Evolutionary conservation across 108 stramenopile species (phyloP), one percentile per base, ranked within the genome.

Genomic region (Conticribra guillardii): DNA sequence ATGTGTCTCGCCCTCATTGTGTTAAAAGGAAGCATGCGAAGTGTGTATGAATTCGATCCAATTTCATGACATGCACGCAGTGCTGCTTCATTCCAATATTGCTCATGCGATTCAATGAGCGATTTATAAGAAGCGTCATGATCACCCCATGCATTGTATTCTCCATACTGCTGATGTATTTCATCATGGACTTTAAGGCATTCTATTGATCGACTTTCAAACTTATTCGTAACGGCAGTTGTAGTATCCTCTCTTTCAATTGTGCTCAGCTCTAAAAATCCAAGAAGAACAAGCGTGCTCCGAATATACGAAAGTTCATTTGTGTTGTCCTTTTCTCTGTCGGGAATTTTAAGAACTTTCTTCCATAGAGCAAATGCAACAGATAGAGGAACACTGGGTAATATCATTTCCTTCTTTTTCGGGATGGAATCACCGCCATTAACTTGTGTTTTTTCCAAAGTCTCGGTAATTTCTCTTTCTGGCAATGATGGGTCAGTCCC

Each of bases 121-220:
- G 68, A 67, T 70, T 16, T 33, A 31, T 33, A 60, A 0, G 53
- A 41, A 23, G 47, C 51, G 30, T 73, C 41, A 15, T 72, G 69
- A 22, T 61, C 37, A 27, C 65, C 65, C 64, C 64, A 70, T 19
- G 78, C 73, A 4, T 79, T 50, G 50, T 74, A 80, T 32, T 79
- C 74, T 14, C 82, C 82, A 37, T 80, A 83, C 66, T 83, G 76
- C 61, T 80, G 69, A 49, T 83, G 78, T 37, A 83, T 83, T 17
- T 79, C 60, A 29, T 83, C 71, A 32, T 74, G 73, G 15, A 83
- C 66, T 14, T 54, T 62, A 22, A 82, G 70, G 54, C 71, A 71
- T 48, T 82, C 81, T 44, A 76, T 76, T n/a, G 54, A 64, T 45
- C 46, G 37, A 48, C n/a, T 11, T 0, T 30, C 16, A 32, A 28